These are phyloP conservation scores for Apiospora malaysiana DNA, from an alignment of 2,329 filamentous ascomycete species.

Conservation along the genomic window DNA sequence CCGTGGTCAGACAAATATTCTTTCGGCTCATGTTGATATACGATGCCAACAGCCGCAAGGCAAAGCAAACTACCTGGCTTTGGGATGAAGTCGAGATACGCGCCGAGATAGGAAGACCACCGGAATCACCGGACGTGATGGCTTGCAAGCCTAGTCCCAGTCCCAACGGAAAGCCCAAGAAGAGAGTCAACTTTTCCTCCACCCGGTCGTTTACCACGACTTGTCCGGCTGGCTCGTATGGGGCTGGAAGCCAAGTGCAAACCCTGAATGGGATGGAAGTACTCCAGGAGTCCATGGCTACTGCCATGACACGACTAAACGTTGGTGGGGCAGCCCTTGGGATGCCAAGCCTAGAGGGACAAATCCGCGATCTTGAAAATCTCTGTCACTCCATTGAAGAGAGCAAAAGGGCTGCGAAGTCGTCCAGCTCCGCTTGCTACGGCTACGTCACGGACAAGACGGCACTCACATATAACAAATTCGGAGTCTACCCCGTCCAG, in stretches of 20 bases:
- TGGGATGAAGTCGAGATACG: conserved; percentile 8
- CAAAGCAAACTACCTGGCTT: neutral
- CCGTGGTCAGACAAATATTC: neutral
- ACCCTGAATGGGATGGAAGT: neutral
- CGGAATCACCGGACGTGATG: neutral
- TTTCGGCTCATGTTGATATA: neutral
- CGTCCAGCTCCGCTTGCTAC: neutral
- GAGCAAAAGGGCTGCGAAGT: neutral
- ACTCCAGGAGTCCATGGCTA: neutral
- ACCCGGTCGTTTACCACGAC: neutral
- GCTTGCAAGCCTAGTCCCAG: no score
- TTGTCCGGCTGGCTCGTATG: neutral
- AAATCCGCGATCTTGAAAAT: neutral
- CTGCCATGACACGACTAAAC: neutral
- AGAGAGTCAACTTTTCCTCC: neutral
- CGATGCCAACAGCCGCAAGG: neutral
- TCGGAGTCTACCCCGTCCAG: neutral
- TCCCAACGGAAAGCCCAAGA: neutral
- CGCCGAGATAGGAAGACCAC: neutral
- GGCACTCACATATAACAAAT: neutral
- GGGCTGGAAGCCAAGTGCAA: neutral
- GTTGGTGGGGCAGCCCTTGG: neutral
- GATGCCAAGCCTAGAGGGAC: neutral
- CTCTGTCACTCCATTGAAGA: neutral
- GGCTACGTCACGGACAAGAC: neutral